These are phyloP conservation scores for Fusarium sp. DNA, from an alignment of 2,329 filamentous ascomycete species.

Conservation along the genomic window DNA sequence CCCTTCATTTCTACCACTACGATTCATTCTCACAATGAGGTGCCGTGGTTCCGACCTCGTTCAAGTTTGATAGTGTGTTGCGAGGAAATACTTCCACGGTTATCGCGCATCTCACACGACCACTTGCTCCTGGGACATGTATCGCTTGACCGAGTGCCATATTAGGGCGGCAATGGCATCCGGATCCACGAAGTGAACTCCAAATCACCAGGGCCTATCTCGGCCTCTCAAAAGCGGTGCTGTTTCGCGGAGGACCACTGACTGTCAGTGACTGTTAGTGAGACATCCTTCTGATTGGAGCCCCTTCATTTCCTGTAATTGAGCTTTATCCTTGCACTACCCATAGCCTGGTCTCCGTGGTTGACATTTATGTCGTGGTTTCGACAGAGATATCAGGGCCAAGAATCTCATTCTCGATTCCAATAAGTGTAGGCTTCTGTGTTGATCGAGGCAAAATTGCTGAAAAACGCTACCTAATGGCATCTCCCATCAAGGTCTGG, in stretches of 20 bases:
- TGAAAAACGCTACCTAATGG: too few relatives aligned
- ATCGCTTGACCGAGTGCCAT: not conserved
- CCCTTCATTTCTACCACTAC: not conserved
- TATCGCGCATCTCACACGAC: not conserved
- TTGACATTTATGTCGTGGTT: not conserved
- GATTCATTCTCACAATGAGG: not conserved
- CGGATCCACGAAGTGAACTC: too few relatives aligned
- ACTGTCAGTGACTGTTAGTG: not conserved
- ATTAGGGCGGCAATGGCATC: not conserved
- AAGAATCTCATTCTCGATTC: too few relatives aligned
- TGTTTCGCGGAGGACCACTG: not conserved
- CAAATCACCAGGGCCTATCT: not conserved
- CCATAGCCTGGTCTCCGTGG: not conserved
- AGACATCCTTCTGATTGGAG: not conserved
- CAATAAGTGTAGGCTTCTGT: too few relatives aligned
- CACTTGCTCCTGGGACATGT: not conserved
- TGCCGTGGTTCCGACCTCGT: not conserved
- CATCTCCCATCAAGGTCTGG: too few relatives aligned
- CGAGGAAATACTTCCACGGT: not conserved
- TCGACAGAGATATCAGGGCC: too few relatives aligned
- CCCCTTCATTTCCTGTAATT: not conserved
- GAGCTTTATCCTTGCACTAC: too few relatives aligned
- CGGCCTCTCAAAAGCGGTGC: not conserved
- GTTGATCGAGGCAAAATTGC: too few relatives aligned
- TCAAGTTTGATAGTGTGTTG: not conserved